phyloP scores from a whole-genome alignment of 495 filamentous ascomycete species.

The Penicillium pancosmium region DNA sequence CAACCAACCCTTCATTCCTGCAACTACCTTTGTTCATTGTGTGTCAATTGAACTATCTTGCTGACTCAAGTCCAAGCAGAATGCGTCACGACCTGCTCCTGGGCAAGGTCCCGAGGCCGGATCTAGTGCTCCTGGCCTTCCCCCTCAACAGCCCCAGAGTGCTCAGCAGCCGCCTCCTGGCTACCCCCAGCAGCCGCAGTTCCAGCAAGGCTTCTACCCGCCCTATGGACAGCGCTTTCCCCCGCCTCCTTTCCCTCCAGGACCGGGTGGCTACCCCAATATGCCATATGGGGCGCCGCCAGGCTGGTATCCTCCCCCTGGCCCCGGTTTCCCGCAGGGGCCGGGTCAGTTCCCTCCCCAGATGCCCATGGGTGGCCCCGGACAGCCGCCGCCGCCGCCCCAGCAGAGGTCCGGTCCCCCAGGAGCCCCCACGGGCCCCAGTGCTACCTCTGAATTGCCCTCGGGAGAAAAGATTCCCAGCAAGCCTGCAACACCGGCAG shows the following conservation, averaged over 20 bases:
- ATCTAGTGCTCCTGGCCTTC: constrained; percentile 41
- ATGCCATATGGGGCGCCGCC: constrained; percentile 68
- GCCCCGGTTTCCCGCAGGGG: constrained; percentile 73
- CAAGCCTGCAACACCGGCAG: constrained; percentile 44
- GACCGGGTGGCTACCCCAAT: constrained; percentile 47
- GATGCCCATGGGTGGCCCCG: constrained; percentile 54
- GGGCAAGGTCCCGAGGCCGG: constrained; percentile 27
- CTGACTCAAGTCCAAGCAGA: constrained; percentile 39
- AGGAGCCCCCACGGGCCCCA: constrained; percentile 32
- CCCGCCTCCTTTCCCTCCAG: constrained; percentile 60
- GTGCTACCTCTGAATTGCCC: constrained; percentile 48
- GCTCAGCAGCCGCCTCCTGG: constrained; percentile 48
- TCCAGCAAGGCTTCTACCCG: constrained; percentile 48
- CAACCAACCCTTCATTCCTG: constrained; percentile 20
- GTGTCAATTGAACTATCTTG: constrained; percentile 9
- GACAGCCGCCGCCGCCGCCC: constrained; percentile 51
- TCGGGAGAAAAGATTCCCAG: constrained; percentile 38
- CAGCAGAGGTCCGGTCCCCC: constrained; percentile 46
- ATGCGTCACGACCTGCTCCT: constrained; percentile 38
- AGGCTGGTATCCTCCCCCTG: constrained; percentile 78
- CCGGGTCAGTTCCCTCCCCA: constrained; percentile 61
- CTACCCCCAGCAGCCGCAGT: constrained; percentile 55
- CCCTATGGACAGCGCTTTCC: constrained; percentile 60
- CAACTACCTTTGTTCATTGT: constrained; percentile 1
- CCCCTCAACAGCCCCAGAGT: constrained; percentile 46